Percentiles rank a stretch among this genome's conserved stretches.
Evolutionary conservation across 345 rosid species (phyloP).

Genomic region (Diplotaxis tenuifolia): DNA sequence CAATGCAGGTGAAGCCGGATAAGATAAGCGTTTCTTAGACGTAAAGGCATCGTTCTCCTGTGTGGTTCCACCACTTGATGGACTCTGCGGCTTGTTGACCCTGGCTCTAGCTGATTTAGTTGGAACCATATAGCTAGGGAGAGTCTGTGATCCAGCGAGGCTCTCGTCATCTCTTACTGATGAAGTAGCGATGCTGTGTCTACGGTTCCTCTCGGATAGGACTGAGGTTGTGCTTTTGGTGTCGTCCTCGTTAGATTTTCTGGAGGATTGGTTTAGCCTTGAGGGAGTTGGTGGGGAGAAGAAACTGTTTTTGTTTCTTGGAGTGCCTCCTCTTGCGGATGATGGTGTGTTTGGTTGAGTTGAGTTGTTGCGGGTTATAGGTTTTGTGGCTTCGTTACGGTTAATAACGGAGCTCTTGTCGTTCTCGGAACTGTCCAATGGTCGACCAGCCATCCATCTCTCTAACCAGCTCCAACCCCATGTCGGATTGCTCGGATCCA

Average conservation of each 20-base stretch:
- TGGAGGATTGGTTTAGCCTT: slow-evolving; percentile 47
- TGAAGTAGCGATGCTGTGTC: slow-evolving; percentile 73
- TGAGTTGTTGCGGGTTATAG: slow-evolving; percentile 60
- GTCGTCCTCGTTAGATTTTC: slow-evolving; percentile 75
- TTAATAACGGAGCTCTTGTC: slow-evolving; percentile 50
- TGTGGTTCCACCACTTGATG: slow-evolving; percentile 36
- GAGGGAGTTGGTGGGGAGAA: slow-evolving; percentile 63
- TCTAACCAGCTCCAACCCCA: slow-evolving; percentile 99
- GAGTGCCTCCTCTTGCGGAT: slow-evolving; percentile 57
- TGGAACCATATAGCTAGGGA: slow-evolving; percentile 90
- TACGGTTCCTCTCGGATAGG: slow-evolving; percentile 56
- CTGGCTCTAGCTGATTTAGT: slow-evolving; percentile 87
- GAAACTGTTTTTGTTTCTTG: slow-evolving; percentile 44
- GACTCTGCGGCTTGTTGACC: slow-evolving; percentile 60
- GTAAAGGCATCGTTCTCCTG: slow-evolving; percentile 51
- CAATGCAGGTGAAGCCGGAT: slow-evolving; percentile 67
- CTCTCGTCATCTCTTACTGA: slow-evolving; percentile 75
- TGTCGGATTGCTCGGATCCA: slow-evolving; percentile 75
- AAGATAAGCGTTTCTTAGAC: slow-evolving; percentile 79
- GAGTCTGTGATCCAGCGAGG: slow-evolving; percentile 51
- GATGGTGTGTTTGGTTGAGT: slow-evolving; percentile 57
- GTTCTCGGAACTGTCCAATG: slow-evolving; percentile 72
- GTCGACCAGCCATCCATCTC: slow-evolving; percentile 93
- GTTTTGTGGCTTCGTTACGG: slow-evolving; percentile 59
- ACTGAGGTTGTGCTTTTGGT: slow-evolving; percentile 61